phyloP scores from a whole-genome alignment of 805 yeast species.

The Saccharomycopsis fibuligera region DNA sequence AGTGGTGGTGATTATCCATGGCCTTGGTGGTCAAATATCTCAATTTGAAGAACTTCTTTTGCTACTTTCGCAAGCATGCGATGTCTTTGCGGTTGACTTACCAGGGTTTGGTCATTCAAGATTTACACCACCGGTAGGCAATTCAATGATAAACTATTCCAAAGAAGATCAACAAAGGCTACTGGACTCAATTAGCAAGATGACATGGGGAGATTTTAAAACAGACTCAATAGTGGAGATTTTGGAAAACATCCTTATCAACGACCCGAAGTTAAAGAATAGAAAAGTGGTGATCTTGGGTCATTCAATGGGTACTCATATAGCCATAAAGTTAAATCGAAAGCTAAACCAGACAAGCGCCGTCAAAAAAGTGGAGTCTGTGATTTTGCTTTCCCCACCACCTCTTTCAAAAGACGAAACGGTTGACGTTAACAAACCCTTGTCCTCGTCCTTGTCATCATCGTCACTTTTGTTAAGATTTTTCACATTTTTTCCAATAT shows the following conservation, averaged over 20 bases:
- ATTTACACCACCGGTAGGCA: conserved; percentile 3
- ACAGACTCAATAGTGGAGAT: conserved; percentile 16
- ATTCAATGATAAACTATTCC: conserved; percentile 5
- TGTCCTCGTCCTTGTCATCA: neutral
- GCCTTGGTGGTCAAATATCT: conserved; percentile 83
- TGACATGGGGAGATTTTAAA: conserved; percentile 16
- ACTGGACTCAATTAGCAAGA: neutral
- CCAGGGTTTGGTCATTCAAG: conserved; percentile 72
- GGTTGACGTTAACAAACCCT: conserved; percentile 1
- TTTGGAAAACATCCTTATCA: conserved; percentile 13
- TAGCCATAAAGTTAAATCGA: conserved; percentile 41
- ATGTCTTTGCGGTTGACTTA: conserved; percentile 65
- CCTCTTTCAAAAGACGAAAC: no score
- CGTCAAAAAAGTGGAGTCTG: conserved; percentile 32
- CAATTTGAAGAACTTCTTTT: conserved; percentile 71
- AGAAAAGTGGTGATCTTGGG: conserved; percentile 44
- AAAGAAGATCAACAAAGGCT: conserved; percentile 16
- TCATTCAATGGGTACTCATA: conserved; percentile 69
- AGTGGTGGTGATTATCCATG: conserved; percentile 66
- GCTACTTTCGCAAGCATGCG: conserved; percentile 53
- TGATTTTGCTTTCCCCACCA: conserved; percentile 48
- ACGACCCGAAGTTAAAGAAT: conserved; percentile 20
- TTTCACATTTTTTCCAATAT: conserved; percentile 7
- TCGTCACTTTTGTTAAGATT: neutral
- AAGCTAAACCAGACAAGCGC: conserved; percentile 23